Evolutionary conservation across 257 asterid species (phyloP).

Genomic region (Penstemon barbatus): DNA sequence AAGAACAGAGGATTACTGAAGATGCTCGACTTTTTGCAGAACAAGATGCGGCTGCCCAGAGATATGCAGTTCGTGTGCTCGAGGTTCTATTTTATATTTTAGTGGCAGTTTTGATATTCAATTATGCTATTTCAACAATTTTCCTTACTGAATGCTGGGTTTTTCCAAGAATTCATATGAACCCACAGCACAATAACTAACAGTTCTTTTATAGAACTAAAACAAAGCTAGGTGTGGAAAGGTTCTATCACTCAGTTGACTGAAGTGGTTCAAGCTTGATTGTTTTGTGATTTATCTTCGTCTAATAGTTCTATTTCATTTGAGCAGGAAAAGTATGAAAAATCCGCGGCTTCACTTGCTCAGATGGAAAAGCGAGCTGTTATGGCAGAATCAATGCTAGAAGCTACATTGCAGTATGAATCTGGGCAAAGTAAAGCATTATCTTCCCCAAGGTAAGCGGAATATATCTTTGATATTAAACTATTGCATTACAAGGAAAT

Average conservation of each 20-base stretch:
- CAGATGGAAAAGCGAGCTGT: constrained; percentile 83
- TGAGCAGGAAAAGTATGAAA: constrained; percentile 70
- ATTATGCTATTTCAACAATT: constrained; percentile 13
- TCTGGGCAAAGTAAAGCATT: constrained; percentile 77
- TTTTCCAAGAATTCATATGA: not conserved
- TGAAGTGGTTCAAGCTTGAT: constrained; percentile 12
- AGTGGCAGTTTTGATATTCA: constrained; percentile 7
- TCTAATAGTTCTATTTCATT: not conserved
- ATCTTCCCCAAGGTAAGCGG: constrained; percentile 65
- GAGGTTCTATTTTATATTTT: constrained; percentile 51
- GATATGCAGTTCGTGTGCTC: constrained; percentile 45
- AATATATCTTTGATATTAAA: not conserved
- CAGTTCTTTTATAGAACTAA: not conserved
- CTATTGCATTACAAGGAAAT: not conserved
- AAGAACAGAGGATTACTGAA: constrained; percentile 79
- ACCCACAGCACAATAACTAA: not conserved
- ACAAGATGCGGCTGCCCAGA: constrained; percentile 73
- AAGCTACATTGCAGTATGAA: constrained; percentile 85
- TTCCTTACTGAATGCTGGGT: not conserved
- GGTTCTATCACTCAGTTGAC: not conserved
- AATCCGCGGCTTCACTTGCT: constrained; percentile 49
- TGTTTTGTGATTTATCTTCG: constrained; percentile 3
- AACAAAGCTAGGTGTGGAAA: constrained; percentile 1
- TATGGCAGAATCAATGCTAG: constrained; percentile 87
- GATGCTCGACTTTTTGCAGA: constrained; percentile 76